These are phyloP conservation scores for Pyrenochaeta sp. DNA, from an alignment of 2,329 filamentous ascomycete species.

Conservation along the genomic window DNA sequence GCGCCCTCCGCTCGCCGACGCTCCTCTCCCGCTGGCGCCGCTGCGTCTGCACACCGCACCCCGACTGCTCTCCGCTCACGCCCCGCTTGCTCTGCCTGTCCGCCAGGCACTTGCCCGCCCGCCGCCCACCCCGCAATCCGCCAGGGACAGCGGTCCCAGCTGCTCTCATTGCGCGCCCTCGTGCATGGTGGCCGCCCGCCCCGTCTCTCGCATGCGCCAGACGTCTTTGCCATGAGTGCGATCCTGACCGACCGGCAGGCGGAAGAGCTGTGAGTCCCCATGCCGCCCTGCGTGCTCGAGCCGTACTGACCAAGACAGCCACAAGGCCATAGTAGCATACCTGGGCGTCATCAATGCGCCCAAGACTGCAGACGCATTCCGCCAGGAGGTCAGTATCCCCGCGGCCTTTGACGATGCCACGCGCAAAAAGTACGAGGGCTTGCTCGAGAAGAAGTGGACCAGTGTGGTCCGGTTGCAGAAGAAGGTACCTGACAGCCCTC, in stretches of 20 bases:
- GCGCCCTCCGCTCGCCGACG: neutral
- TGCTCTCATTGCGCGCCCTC: no score
- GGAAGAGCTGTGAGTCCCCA: constrained; percentile 78
- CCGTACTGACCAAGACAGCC: constrained; percentile 59
- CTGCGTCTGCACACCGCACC: constrained; percentile 1
- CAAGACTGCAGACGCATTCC: constrained; percentile 73
- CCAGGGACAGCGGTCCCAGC: no score
- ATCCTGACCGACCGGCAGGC: constrained; percentile 81
- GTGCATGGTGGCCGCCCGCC: constrained; percentile 42
- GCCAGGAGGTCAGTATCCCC: constrained; percentile 77
- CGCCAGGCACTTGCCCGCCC: constrained; percentile 5
- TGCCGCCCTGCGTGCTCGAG: neutral
- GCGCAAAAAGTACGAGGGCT: constrained; percentile 90
- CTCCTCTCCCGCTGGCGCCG: neutral
- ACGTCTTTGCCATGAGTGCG: constrained; percentile 68
- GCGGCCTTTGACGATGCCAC: constrained; percentile 80
- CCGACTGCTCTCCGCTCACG: constrained; percentile 12
- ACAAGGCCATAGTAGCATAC: constrained; percentile 94
- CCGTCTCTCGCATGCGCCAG: constrained; percentile 27
- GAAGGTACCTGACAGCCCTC: constrained; percentile 70
- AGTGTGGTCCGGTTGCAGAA: constrained; percentile 93
- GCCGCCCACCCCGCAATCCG: constrained; percentile 10
- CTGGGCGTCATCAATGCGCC: constrained; percentile 75
- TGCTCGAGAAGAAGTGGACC: constrained; percentile 99
- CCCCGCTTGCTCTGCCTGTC: no score